phyloP scores from a whole-genome alignment of 2,329 filamentous ascomycete species.

The Nothophoma quercina region DNA sequence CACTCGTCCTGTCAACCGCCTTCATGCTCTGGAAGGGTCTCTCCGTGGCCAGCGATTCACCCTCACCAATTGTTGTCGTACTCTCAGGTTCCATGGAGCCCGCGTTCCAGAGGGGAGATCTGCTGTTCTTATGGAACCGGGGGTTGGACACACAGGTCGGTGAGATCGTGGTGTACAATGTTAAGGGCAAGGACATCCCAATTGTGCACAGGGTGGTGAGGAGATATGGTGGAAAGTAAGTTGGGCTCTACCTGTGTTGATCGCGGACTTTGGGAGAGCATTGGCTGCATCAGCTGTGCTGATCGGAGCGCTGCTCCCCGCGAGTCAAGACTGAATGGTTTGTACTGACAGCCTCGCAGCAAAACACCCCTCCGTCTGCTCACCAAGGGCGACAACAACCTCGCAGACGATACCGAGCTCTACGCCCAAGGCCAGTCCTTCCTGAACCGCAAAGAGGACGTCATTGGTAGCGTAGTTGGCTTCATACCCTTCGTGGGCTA shows the following conservation, averaged over 20 bases:
- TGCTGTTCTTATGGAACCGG: slow-evolving; percentile 80
- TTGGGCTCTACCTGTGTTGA: slow-evolving; percentile 11
- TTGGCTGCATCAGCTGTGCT: no score
- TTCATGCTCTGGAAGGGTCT: slow-evolving; percentile 95
- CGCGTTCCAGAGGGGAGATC: slow-evolving; percentile 79
- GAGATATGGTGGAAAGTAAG: slow-evolving; percentile 67
- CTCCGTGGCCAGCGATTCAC: slow-evolving; percentile 73
- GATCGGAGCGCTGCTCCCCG: no score
- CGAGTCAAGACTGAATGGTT: background rate
- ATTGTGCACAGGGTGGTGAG: slow-evolving; percentile 94
- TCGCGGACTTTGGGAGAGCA: no score
- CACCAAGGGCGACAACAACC: slow-evolving; percentile 98
- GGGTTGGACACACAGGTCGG: slow-evolving; percentile 69
- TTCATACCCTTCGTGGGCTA: slow-evolving; percentile 97
- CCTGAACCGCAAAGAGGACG: slow-evolving; percentile 80
- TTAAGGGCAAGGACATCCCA: slow-evolving; percentile 92
- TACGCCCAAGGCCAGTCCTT: slow-evolving; percentile 89
- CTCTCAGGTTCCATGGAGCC: slow-evolving; percentile 86
- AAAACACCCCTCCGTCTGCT: slow-evolving; percentile 70
- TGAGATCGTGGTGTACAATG: slow-evolving; percentile 82
- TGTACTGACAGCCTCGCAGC: slow-evolving; percentile 36
- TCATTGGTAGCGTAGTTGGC: slow-evolving; percentile 89
- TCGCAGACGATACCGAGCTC: slow-evolving; percentile 88
- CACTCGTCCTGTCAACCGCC: slow-evolving; percentile 85
- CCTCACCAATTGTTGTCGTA: slow-evolving; percentile 79